These are phyloP conservation scores for Trichoderma virens DNA, from an alignment of 495 filamentous ascomycete genomes.

Conservation along the genomic window DNA sequence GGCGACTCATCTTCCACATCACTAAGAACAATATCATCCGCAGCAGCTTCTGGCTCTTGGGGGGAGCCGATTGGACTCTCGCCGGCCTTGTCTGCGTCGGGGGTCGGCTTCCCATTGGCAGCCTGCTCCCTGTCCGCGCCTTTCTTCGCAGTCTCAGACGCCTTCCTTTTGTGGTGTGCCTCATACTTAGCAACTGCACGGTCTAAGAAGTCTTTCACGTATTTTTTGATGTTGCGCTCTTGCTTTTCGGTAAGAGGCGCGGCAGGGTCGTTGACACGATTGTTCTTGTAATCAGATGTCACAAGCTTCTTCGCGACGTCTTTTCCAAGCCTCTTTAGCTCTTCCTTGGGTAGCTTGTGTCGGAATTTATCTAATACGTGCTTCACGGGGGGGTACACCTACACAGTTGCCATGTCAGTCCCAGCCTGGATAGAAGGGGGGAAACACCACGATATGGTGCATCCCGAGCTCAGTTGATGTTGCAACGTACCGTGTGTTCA, in stretches of 20 bases:
- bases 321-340: constrained; percentile 80
- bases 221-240: constrained; percentile 70
- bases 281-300: constrained; percentile 79
- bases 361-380: constrained; percentile 79
- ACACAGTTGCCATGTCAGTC: constrained; percentile 18
- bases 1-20: constrained; percentile 46
- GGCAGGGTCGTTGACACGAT: constrained; percentile 75
- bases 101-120: constrained; percentile 18
- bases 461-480: too few species aligned
- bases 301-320: constrained; percentile 85
- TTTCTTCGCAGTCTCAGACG: constrained; percentile 15
- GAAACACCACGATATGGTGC: too few species aligned
- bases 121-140: constrained; percentile 21
- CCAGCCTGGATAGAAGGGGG: neutral
- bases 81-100: constrained; percentile 20
- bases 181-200: constrained; percentile 71
- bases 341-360: constrained; percentile 74
- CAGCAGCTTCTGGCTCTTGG: constrained; percentile 13
- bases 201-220: constrained; percentile 77
- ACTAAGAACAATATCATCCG: constrained; percentile 45
- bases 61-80: constrained; percentile 21
- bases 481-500: constrained; percentile 79
- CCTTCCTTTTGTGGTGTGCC: constrained; percentile 58
- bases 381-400: constrained; percentile 80
- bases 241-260: constrained; percentile 63